These are phyloP conservation scores for Rosa persica DNA, from an alignment of 306 rosid genomes.

Conservation along the genomic window DNA sequence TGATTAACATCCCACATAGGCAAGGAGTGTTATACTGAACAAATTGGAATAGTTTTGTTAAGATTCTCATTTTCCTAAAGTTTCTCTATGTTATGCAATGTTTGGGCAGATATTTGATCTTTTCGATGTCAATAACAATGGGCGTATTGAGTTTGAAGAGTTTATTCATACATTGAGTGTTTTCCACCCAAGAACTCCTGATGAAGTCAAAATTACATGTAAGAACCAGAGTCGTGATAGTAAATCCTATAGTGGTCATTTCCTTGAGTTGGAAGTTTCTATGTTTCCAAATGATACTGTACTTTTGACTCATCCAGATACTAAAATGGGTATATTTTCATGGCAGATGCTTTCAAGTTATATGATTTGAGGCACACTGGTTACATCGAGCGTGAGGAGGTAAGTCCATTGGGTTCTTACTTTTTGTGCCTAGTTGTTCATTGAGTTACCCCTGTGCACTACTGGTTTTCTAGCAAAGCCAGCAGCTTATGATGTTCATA, in stretches of 20 bases:
- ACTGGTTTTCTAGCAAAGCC: no score
- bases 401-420: constrained; percentile 12
- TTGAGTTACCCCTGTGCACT: background rate
- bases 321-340: background rate
- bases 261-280: background rate
- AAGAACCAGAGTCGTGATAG: constrained; percentile 14
- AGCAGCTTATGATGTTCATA: no score
- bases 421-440: background rate
- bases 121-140: constrained; percentile 50
- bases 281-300: background rate
- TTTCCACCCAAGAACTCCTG: constrained; percentile 56
- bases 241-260: background rate
- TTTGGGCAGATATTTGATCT: constrained; percentile 49
- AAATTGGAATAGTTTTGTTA: background rate
- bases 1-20: background rate
- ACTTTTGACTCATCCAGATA: background rate
- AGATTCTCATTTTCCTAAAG: background rate
- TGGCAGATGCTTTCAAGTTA: constrained; percentile 62
- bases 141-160: constrained; percentile 58
- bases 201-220: constrained; percentile 49
- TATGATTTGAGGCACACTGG: constrained; percentile 54
- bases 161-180: constrained; percentile 52
- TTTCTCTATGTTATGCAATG: background rate
- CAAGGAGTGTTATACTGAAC: background rate
- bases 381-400: constrained; percentile 51